These are phyloP conservation scores for Plantago elongata DNA, from an alignment of 257 asterid species.

Conservation along the genomic window DNA sequence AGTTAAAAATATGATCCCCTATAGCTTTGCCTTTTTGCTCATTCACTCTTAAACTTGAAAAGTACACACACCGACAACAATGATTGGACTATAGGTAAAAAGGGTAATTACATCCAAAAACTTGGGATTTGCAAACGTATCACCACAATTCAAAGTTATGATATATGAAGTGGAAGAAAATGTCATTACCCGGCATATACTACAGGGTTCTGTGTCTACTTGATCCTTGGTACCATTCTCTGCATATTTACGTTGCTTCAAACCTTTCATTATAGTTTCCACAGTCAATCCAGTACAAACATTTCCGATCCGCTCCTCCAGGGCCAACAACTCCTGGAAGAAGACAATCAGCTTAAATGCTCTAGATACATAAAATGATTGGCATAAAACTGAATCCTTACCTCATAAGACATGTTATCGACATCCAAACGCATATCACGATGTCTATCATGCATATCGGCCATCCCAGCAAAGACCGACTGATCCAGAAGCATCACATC, in stretches of 20 bases:
- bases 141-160: neutral
- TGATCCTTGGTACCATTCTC: slow-evolving; percentile 17
- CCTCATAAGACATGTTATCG: slow-evolving; percentile 77
- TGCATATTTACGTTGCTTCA: slow-evolving; percentile 36
- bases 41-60: too few relatives aligned
- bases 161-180: neutral
- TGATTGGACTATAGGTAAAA: too few relatives aligned
- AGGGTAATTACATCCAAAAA: too few relatives aligned
- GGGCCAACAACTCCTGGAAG: slow-evolving; percentile 58
- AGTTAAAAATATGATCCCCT: too few relatives aligned
- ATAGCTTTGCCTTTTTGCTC: too few relatives aligned
- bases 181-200: slow-evolving; percentile 53
- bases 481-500: slow-evolving; percentile 57
- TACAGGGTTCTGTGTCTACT: slow-evolving; percentile 56
- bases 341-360: slow-evolving; percentile 1
- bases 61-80: too few relatives aligned
- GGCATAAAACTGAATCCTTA: slow-evolving; percentile 12
- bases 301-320: slow-evolving; percentile 66
- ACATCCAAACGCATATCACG: slow-evolving; percentile 70
- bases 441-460: slow-evolving; percentile 51
- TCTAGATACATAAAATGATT: neutral
- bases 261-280: slow-evolving; percentile 36
- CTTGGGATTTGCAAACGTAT: too few relatives aligned
- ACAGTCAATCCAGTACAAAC: slow-evolving; percentile 66
- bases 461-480: slow-evolving; percentile 50